A percentile compares a stretch with the other conserved stretches of the same genome.
phyloP scores from a whole-genome alignment of 2,329 filamentous ascomycete genomes.

The Pseudogymnoascus sp. region DNA sequence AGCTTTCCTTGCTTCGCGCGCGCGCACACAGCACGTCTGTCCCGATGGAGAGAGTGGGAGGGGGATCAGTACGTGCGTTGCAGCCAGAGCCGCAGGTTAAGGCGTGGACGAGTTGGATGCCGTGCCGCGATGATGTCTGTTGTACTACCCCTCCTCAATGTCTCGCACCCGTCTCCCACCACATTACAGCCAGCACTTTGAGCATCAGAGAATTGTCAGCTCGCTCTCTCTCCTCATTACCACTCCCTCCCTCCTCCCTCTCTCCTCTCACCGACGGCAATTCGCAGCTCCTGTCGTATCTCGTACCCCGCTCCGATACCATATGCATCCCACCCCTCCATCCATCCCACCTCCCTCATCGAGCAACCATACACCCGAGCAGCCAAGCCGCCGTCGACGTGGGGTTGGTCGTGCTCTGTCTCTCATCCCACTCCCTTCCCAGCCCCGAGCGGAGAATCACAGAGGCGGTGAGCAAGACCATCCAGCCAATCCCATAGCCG shows the following conservation, averaged over 20 bases:
- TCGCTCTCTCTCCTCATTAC: not conserved
- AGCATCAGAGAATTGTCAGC: not conserved
- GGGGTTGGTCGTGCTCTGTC: not conserved
- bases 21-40: not conserved
- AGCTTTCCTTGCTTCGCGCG: not conserved
- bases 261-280: not conserved
- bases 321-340: constrained; percentile 1
- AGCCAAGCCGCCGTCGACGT: constrained; percentile 4
- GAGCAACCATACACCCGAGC: not conserved
- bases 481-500: not conserved
- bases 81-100: not conserved
- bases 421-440: not conserved
- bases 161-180: not conserved
- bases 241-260: not conserved
- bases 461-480: not conserved
- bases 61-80: not conserved
- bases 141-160: not conserved
- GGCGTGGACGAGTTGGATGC: not conserved
- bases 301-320: not conserved
- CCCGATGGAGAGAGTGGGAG: not conserved
- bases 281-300: not conserved
- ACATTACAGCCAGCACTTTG: not conserved
- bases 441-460: not conserved
- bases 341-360: constrained; percentile 2
- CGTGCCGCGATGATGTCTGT: not conserved